These are phyloP conservation scores for Aspergillus glaucus DNA, from an alignment of 2,329 filamentous ascomycete genomes.

Conservation along the genomic window DNA sequence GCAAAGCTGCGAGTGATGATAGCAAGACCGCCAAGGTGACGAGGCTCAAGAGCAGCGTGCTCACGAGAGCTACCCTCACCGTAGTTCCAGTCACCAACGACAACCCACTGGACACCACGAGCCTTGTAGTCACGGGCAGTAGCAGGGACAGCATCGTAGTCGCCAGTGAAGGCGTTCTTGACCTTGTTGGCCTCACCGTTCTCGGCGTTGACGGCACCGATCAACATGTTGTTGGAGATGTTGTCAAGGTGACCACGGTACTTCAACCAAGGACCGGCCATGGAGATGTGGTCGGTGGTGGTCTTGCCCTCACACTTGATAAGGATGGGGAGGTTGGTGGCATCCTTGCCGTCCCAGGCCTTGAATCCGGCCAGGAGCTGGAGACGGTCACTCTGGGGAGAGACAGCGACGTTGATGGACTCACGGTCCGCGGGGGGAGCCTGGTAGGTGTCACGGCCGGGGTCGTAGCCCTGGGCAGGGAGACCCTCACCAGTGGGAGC, in stretches of 20 bases:
- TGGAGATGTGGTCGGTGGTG: slow-evolving; percentile 94
- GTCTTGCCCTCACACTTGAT: slow-evolving; percentile 98
- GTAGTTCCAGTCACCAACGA: slow-evolving; percentile 99
- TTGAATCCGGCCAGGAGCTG: slow-evolving; percentile 83
- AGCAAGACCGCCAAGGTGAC: slow-evolving; percentile 92
- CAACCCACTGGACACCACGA: slow-evolving; percentile 93
- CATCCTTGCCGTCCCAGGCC: slow-evolving; percentile 89
- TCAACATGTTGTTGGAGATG: slow-evolving; percentile 99
- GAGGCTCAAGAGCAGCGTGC: slow-evolving; percentile 94
- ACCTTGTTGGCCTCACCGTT: slow-evolving; percentile 98
- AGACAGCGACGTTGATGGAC: slow-evolving; percentile 70
- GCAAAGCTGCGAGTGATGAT: slow-evolving; percentile 95
- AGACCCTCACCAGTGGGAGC: slow-evolving; percentile 75
- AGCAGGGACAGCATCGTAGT: slow-evolving; percentile 82
- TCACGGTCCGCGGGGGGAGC: slow-evolving; percentile 76
- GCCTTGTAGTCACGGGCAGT: slow-evolving; percentile 98
- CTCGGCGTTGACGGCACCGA: slow-evolving; percentile 90
- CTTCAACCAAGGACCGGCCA: slow-evolving; percentile 96
- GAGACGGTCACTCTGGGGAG: slow-evolving; percentile 85
- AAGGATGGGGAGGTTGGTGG: slow-evolving; percentile 73
- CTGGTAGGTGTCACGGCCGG: slow-evolving; percentile 91
- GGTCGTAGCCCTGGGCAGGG: slow-evolving; percentile 76
- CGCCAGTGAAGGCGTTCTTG: slow-evolving; percentile 78
- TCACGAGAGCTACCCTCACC: slow-evolving; percentile 96
- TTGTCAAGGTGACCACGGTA: slow-evolving; percentile 99